Conservation (phyloP, 2,329 filamentous ascomycete genomes). For the Emmonsiellopsis sp. region DNA sequence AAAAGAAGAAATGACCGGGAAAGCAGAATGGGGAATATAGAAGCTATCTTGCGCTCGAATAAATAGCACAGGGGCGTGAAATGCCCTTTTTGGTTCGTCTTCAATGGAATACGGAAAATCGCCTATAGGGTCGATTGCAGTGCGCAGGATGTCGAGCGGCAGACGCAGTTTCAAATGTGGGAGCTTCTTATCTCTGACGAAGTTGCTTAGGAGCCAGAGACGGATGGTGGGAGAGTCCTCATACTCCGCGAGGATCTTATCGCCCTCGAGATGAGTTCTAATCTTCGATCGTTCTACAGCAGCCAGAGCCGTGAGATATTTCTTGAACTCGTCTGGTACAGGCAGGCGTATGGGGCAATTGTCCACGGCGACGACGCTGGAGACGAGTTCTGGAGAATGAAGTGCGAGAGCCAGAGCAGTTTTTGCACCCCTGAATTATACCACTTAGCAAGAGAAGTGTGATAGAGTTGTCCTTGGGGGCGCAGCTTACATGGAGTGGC, state of each 20-base stretch:
- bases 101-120: constrained; percentile 62
- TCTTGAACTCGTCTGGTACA: constrained; percentile 12
- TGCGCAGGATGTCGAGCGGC: constrained; percentile 58
- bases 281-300: constrained; percentile 58
- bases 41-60: no score
- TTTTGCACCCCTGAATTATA: constrained; percentile 9
- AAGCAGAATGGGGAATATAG: no score
- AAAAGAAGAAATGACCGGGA: no score
- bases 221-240: constrained; percentile 54
- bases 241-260: constrained; percentile 60
- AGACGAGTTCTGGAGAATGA: constrained; percentile 13
- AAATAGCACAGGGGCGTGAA: constrained; percentile 13
- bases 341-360: constrained; percentile 15
- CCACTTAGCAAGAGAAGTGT: neutral
- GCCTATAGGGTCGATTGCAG: constrained; percentile 60
- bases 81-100: constrained; percentile 46
- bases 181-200: constrained; percentile 26
- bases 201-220: constrained; percentile 75
- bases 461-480: neutral
- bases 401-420: constrained; percentile 16
- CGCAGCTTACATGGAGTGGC: constrained; percentile 4
- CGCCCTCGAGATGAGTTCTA: constrained; percentile 60
- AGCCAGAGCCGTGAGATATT: constrained; percentile 69
- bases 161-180: constrained; percentile 57
- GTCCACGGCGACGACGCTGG: constrained; percentile 16